Evolutionary conservation across 1,139 yeast species (phyloP).

Genomic region (Candida sojae): DNA sequence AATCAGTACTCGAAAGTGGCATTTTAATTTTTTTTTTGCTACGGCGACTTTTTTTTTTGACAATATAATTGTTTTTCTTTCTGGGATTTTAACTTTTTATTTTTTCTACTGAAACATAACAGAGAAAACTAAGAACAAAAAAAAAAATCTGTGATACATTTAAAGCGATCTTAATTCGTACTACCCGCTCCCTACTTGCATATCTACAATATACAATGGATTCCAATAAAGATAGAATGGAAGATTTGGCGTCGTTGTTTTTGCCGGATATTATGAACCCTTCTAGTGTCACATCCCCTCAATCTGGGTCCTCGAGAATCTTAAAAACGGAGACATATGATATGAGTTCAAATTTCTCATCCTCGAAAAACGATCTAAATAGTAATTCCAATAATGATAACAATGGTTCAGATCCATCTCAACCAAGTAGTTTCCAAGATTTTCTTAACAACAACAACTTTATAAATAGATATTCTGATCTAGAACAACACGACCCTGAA

Average conservation of each 20-base stretch:
- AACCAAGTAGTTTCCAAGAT: slow-evolving; percentile 20
- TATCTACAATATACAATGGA: slow-evolving; percentile 7
- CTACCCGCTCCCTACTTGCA: background rate
- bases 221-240: slow-evolving; percentile 28
- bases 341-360: background rate
- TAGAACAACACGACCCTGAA: slow-evolving; percentile 1
- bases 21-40: no score
- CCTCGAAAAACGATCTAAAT: background rate
- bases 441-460: slow-evolving; percentile 25
- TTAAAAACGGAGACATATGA: slow-evolving; percentile 1
- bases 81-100: background rate
- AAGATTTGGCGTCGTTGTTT: slow-evolving; percentile 46
- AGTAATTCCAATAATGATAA: background rate
- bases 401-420: background rate
- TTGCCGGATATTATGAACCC: slow-evolving; percentile 44
- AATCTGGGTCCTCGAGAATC: background rate
- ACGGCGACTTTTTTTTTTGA: background rate
- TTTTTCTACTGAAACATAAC: no score
- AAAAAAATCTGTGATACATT: no score
- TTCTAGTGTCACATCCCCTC: slow-evolving; percentile 5
- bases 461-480: slow-evolving; percentile 16
- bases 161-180: background rate
- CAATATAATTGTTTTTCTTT: background rate
- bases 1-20: no score
- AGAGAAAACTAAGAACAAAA: no score